These are phyloP conservation scores for Cladosporium sp. DNA, from an alignment of 2,329 filamentous ascomycete species.

Conservation along the genomic window DNA sequence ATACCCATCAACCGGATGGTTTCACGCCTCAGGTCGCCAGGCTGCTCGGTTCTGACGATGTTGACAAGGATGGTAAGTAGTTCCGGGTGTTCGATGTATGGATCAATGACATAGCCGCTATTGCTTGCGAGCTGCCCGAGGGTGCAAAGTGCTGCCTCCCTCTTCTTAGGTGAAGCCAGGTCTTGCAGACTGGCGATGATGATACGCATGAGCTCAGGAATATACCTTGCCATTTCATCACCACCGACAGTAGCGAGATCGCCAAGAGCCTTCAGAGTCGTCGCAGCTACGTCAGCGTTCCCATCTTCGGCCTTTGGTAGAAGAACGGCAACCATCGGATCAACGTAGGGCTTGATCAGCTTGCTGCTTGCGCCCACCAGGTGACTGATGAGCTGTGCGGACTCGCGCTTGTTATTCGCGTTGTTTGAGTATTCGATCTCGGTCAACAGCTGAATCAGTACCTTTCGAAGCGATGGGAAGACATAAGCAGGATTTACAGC, in stretches of 20 bases:
- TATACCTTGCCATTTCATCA: slow-evolving; percentile 88
- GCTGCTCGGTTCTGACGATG: slow-evolving; percentile 89
- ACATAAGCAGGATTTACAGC: slow-evolving; percentile 94
- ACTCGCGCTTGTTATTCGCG: slow-evolving; percentile 91
- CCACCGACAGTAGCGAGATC: slow-evolving; percentile 92
- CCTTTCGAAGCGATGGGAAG: slow-evolving; percentile 90
- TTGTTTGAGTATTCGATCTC: slow-evolving; percentile 96
- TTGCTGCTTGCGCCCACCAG: slow-evolving; percentile 89
- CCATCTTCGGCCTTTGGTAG: slow-evolving; percentile 84
- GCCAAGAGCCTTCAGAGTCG: slow-evolving; percentile 90
- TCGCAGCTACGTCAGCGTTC: slow-evolving; percentile 84
- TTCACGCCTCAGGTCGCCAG: slow-evolving; percentile 80
- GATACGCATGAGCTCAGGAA: slow-evolving; percentile 87
- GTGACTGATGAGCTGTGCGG: slow-evolving; percentile 84
- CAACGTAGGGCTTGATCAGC: slow-evolving; percentile 92
- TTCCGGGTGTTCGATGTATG: slow-evolving; percentile 91
- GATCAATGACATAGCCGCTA: slow-evolving; percentile 94
- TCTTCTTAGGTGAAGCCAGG: slow-evolving; percentile 82
- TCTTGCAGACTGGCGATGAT: slow-evolving; percentile 93
- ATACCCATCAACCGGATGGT: slow-evolving; percentile 97
- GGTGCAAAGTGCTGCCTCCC: slow-evolving; percentile 85
- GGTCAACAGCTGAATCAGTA: slow-evolving; percentile 91
- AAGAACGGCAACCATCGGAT: slow-evolving; percentile 92
- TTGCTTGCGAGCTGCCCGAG: slow-evolving; percentile 91
- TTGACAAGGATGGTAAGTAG: slow-evolving; percentile 87